These are phyloP conservation scores for Chalciporus sp. DNA, from an alignment of 1,284 basidiomycete genomes.

Conservation along the genomic window DNA sequence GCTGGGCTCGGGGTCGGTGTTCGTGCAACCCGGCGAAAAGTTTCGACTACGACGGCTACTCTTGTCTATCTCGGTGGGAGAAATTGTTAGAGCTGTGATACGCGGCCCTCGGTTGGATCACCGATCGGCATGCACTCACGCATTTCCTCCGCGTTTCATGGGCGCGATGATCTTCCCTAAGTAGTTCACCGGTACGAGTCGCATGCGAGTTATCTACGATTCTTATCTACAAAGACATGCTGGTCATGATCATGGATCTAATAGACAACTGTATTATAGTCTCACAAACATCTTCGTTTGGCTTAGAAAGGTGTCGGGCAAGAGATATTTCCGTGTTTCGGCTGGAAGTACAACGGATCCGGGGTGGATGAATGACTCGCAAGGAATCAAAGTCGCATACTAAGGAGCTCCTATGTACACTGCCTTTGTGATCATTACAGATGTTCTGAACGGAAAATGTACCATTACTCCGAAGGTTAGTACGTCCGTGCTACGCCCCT, in stretches of 20 bases:
- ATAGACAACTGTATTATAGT: slow-evolving; percentile 8
- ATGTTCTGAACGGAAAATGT: too few relatives aligned
- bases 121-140: too few relatives aligned
- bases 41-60: slow-evolving; percentile 46
- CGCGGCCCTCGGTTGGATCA: neutral
- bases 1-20: slow-evolving; percentile 45
- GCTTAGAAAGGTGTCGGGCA: neutral
- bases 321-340: neutral
- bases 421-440: too few relatives aligned
- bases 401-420: too few relatives aligned
- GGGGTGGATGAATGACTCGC: neutral
- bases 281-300: neutral
- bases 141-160: neutral
- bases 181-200: neutral
- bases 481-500: too few relatives aligned
- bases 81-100: neutral
- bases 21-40: slow-evolving; percentile 47
- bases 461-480: too few relatives aligned
- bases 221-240: neutral
- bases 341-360: neutral
- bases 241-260: neutral
- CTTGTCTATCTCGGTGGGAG: slow-evolving; percentile 29
- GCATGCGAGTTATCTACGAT: neutral
- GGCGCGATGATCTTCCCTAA: neutral
- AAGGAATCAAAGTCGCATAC: too few relatives aligned